phyloP scores from a whole-genome alignment of 2,329 filamentous ascomycete species.

The Cladosporium sp. region DNA sequence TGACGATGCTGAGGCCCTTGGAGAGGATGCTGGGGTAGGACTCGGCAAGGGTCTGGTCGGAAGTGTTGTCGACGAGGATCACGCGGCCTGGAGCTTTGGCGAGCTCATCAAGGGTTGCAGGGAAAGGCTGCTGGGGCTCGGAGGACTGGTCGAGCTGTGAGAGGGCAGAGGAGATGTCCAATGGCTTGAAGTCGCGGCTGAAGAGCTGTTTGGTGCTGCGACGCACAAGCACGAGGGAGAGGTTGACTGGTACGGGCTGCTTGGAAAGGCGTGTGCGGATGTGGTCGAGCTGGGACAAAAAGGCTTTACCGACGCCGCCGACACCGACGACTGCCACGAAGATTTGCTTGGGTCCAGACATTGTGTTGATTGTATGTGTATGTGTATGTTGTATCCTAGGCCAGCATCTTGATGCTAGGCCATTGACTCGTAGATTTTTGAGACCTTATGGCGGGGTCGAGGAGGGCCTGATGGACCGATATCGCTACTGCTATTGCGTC shows the following conservation, averaged over 20 bases:
- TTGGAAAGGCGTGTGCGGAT: slow-evolving; percentile 62
- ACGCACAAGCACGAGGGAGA: slow-evolving; percentile 80
- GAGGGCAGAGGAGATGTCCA: slow-evolving; percentile 63
- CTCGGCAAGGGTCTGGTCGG: slow-evolving; percentile 80
- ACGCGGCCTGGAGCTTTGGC: slow-evolving; percentile 73
- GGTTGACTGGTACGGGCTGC: slow-evolving; percentile 58
- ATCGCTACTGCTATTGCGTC: neutral
- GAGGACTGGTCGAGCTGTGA: slow-evolving; percentile 60
- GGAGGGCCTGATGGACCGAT: slow-evolving; percentile 1
- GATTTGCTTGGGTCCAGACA: slow-evolving; percentile 46
- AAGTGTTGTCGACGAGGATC: slow-evolving; percentile 93
- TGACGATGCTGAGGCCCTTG: slow-evolving; percentile 85
- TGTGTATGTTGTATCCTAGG: slow-evolving; percentile 1
- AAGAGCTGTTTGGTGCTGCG: slow-evolving; percentile 83
- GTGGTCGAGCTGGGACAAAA: slow-evolving; percentile 76
- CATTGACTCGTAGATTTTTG: slow-evolving; percentile 12
- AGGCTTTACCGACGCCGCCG: slow-evolving; percentile 89
- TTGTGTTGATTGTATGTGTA: slow-evolving; percentile 27
- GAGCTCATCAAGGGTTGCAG: slow-evolving; percentile 75
- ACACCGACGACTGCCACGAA: slow-evolving; percentile 60
- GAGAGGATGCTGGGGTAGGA: slow-evolving; percentile 79
- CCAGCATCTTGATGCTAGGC: neutral
- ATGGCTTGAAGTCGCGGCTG: slow-evolving; percentile 68
- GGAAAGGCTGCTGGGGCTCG: slow-evolving; percentile 57
- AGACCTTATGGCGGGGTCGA: neutral